Base-by-base conservation (phyloP, 345 rosid genomes). In the Gossypioides kirkii region DNA sequence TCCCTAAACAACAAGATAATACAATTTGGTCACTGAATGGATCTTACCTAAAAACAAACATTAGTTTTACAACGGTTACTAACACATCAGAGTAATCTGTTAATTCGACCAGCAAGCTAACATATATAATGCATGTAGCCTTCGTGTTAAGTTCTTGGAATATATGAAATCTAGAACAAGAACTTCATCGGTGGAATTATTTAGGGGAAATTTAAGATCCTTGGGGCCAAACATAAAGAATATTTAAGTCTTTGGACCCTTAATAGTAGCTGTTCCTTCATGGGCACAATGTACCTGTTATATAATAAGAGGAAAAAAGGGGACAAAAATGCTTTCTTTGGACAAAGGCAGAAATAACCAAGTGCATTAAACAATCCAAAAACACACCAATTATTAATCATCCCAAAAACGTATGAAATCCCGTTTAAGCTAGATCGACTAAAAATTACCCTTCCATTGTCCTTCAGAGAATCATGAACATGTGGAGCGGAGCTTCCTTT, bases 391-490 rank as follows among this genome's bases (percentile, higher is more conserved):
- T 4, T 6, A 59, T 26, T 13, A 60, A 25, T 60, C 10, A 26
- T 6, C 41, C 13, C 18, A 26, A 59, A 26, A 26, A 25, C 9
- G 26, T 26, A 25, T 25, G 14, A 59, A 59, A 12, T 59, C 17
- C 61, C 4, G 8, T 58, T 59, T 25, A 18, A 9, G 55, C 22
- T 16, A 61, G 45, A 25, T 59, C 2, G 41, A 71, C 11, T 41
- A 43, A 13, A 3, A 69, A 56, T 43, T 90, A 91, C 97, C 97
- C 86, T 82, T 49, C 73, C 80, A 42, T 70, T 65, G 65, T 82
- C 74, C 55, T 76, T 80, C 23, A 52, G 18, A 61, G 66, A 46
- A 83, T 61, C 36, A 11, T 71, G 10, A 43, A 49, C 69, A 68
- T 76, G 75, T 52, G 71, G 75, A 72, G 77, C 65, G 18, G 79